Conservation (phyloP, 139 green algal genomes). For the Chlamydomonas sphaeroides region DNA sequence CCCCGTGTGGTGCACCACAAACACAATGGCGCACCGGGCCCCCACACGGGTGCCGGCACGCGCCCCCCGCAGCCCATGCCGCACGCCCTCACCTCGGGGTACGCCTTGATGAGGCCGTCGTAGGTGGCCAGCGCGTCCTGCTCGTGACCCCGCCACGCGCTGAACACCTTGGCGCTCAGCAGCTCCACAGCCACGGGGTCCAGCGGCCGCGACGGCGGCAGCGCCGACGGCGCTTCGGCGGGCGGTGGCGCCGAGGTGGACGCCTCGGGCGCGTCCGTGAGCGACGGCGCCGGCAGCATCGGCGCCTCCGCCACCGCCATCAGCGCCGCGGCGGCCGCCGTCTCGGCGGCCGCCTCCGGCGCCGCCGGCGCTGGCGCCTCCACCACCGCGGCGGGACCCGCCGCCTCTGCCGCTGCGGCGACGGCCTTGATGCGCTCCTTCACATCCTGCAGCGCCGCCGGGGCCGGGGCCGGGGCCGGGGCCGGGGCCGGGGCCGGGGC, state of each 20-base stretch:
- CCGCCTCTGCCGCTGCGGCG: not conserved
- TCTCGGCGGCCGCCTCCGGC: not conserved
- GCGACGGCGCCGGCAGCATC: not conserved
- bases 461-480: too few species aligned
- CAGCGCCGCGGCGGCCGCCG: not conserved
- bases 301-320: not conserved
- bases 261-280: not conserved
- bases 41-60: too few species aligned
- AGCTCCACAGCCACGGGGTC: constrained; percentile 59
- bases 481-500: too few species aligned
- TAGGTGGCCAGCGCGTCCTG: constrained; percentile 62
- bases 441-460: not conserved
- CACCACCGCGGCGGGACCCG: not conserved
- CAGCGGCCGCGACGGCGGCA: not conserved
- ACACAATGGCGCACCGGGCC: too few species aligned
- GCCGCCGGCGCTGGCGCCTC: not conserved
- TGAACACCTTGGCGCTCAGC: constrained; percentile 63
- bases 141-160: constrained; percentile 65
- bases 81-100: constrained; percentile 35
- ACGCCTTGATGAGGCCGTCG: constrained; percentile 35
- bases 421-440: not conserved
- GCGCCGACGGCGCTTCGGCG: not conserved
- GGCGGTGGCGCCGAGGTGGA: not conserved
- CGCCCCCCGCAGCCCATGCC: too few species aligned
- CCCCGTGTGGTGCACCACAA: too few species aligned